phyloP scores from a whole-genome alignment of 805 yeast species.

The Candida nitratophila region DNA sequence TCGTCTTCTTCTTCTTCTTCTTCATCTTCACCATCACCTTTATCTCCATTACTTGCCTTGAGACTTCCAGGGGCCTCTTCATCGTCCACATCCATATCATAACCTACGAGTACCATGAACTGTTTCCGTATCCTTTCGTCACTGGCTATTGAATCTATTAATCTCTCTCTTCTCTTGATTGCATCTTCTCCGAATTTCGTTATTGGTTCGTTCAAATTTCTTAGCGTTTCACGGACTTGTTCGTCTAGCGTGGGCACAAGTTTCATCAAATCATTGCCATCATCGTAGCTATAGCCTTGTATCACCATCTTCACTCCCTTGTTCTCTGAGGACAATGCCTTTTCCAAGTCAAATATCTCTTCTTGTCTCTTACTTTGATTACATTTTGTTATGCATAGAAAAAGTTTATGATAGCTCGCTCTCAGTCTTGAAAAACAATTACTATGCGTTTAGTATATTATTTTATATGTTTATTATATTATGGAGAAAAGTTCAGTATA shows the following conservation, averaged over 20 bases:
- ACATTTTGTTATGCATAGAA: too few relatives aligned
- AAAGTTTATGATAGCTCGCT: too few relatives aligned
- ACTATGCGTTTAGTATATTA: too few relatives aligned
- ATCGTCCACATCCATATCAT: constrained; percentile 2
- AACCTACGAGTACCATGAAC: constrained; percentile 6
- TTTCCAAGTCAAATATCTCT: too few relatives aligned
- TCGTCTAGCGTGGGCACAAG: constrained; percentile 59
- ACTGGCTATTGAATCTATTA: constrained; percentile 37
- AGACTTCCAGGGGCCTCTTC: background rate
- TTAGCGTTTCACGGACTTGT: constrained; percentile 46
- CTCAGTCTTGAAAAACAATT: too few relatives aligned
- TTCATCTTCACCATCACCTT: constrained; percentile 7
- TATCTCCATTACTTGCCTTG: background rate
- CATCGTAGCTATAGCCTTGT: background rate
- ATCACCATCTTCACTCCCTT: too few relatives aligned
- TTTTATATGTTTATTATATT: too few relatives aligned
- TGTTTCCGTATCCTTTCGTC: constrained; percentile 16
- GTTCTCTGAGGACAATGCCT: too few relatives aligned
- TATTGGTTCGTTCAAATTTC: constrained; percentile 49
- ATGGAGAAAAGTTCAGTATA: too few relatives aligned
- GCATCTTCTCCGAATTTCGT: constrained; percentile 52
- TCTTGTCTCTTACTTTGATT: too few relatives aligned
- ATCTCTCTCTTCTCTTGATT: constrained; percentile 47
- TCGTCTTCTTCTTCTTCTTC: constrained; percentile 53
- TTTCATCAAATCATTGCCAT: constrained; percentile 6